Conservation (phyloP, 768 basidiomycete species). For the Termitomyces heimii region DNA sequence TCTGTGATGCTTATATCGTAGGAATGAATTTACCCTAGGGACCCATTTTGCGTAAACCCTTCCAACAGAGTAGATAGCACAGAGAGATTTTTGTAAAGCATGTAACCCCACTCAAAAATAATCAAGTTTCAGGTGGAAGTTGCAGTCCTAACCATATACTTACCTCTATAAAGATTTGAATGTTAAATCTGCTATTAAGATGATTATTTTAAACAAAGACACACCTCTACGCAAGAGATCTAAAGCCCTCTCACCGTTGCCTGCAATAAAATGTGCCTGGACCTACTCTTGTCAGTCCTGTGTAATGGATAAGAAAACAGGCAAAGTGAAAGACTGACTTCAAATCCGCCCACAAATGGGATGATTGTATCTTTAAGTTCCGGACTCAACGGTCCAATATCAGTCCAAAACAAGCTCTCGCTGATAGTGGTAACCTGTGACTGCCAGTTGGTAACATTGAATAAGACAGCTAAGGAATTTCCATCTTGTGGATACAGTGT, state of each 20-base stretch:
- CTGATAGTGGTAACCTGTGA: conserved; percentile 37
- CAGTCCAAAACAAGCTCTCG: conserved; percentile 43
- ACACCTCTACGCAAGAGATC: conserved; percentile 34
- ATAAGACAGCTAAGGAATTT: conserved; percentile 42
- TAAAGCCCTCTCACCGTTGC: conserved; percentile 38
- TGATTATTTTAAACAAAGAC: neutral
- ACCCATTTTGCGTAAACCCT: conserved; percentile 42
- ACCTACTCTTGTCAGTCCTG: conserved; percentile 24
- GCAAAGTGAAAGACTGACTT: conserved; percentile 22
- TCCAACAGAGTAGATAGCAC: conserved; percentile 36
- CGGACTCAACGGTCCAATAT: conserved; percentile 39
- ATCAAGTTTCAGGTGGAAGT: neutral
- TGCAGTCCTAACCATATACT: neutral
- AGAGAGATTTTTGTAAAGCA: conserved; percentile 39
- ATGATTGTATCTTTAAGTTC: conserved; percentile 47
- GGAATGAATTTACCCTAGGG: conserved; percentile 28
- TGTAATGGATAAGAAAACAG: neutral
- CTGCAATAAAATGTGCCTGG: conserved; percentile 44
- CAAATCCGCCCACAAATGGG: conserved; percentile 46
- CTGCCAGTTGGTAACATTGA: conserved; percentile 33
- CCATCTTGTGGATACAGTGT: conserved; percentile 43
- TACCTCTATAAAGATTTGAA: conserved; percentile 10
- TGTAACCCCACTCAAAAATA: conserved; percentile 37
- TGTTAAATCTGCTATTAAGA: neutral
- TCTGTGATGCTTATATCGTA: neutral